A percentile compares a stretch with the other conserved stretches of the same genome.
Evolutionary conservation across 352 stramenopile species (phyloP).

Genomic region (Peronospora destructor): DNA sequence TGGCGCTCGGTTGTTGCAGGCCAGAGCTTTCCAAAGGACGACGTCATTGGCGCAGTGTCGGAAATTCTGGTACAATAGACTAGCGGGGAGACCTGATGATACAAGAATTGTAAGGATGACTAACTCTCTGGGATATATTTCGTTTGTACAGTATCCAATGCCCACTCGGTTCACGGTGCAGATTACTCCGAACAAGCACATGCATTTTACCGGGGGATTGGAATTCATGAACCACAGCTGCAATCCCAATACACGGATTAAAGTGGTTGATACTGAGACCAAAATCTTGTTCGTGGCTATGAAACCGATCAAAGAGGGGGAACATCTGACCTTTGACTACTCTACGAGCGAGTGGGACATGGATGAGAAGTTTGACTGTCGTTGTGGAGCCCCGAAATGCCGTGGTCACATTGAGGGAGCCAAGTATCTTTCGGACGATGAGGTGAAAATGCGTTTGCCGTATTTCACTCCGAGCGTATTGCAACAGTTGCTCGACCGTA

Average conservation of each 20-base stretch:
- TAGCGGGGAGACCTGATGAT: neutral
- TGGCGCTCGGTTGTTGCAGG: constrained; percentile 70
- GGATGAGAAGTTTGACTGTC: constrained; percentile 86
- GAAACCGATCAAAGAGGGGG: constrained; percentile 58
- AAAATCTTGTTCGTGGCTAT: constrained; percentile 75
- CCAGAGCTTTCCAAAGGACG: constrained; percentile 48
- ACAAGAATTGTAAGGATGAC: too few relatives aligned
- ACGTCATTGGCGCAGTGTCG: constrained; percentile 63
- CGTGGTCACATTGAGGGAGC: constrained; percentile 67
- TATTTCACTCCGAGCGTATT: constrained; percentile 70
- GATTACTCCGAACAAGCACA: constrained; percentile 67
- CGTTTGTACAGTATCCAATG: constrained; percentile 35
- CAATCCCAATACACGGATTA: constrained; percentile 73
- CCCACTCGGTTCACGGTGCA: constrained; percentile 82
- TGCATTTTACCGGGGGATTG: constrained; percentile 73
- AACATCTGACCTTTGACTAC: constrained; percentile 86
- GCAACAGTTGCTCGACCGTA: constrained; percentile 52
- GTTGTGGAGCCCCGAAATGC: constrained; percentile 57
- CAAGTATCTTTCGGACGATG: constrained; percentile 64
- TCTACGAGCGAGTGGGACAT: constrained; percentile 89
- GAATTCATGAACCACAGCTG: constrained; percentile 88
- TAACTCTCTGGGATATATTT: constrained; percentile 3
- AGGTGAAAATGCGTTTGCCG: constrained; percentile 44
- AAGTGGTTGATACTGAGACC: constrained; percentile 65
- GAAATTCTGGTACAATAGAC: constrained; percentile 53